Evolutionary conservation across 306 rosid species (phyloP).

Genomic region (Crataegus laevigata): DNA sequence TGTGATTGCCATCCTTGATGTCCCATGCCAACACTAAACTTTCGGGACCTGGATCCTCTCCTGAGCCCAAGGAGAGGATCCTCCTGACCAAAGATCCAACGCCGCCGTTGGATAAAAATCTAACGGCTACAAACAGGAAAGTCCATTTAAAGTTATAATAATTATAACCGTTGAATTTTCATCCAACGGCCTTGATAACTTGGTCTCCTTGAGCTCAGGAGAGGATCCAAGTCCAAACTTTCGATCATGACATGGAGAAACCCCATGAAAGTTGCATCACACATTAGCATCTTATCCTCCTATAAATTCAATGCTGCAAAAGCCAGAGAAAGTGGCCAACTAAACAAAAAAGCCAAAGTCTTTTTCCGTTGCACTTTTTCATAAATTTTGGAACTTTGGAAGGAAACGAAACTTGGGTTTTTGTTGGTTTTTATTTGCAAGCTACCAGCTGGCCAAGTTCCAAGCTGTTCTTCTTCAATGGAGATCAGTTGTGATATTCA

Average conservation of each 20-base stretch:
- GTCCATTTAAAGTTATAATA: no score
- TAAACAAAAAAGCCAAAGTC: background rate
- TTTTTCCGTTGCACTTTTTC: background rate
- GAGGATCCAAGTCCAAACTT: no score
- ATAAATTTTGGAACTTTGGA: background rate
- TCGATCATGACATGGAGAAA: background rate
- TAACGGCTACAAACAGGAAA: no score
- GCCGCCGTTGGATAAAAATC: no score
- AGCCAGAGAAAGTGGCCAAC: background rate
- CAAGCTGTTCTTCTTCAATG: background rate
- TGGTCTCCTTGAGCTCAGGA: no score
- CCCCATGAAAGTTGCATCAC: background rate
- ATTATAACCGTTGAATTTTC: no score
- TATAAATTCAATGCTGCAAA: background rate
- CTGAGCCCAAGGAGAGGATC: no score
- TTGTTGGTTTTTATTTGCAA: background rate
- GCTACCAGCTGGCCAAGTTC: background rate
- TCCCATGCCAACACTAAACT: background rate
- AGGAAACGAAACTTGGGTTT: background rate
- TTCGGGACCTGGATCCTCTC: no score
- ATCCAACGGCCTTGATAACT: no score
- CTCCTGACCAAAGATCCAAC: no score
- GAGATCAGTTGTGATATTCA: slow-evolving; percentile 8
- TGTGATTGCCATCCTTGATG: background rate
- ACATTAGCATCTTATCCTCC: no score